Evolutionary conservation across 345 rosid genomes (phyloP).

Genomic region (Boechera divaricarpa): DNA sequence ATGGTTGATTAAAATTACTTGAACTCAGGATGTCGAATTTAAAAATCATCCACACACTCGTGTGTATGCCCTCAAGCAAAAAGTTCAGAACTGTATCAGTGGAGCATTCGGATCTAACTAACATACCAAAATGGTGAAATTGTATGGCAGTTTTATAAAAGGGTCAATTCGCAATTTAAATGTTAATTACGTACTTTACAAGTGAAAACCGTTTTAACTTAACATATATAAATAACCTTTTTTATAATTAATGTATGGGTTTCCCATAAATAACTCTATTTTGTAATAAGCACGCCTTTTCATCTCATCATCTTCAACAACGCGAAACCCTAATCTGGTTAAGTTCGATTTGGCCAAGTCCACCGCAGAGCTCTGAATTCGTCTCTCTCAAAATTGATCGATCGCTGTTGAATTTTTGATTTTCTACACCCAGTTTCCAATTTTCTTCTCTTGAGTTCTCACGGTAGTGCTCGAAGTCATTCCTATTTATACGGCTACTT

Average conservation of each 20-base stretch:
- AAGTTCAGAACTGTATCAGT: too few species aligned
- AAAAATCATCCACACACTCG: too few species aligned
- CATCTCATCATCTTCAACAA: constrained; percentile 20
- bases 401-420: background rate
- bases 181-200: background rate
- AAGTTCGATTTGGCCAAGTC: background rate
- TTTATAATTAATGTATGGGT: background rate
- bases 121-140: too few species aligned
- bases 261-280: background rate
- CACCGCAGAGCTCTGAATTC: constrained; percentile 20
- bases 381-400: constrained; percentile 18
- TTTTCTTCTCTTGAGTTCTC: background rate
- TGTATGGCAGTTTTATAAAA: too few species aligned
- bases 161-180: background rate
- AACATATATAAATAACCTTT: background rate
- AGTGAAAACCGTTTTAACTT: background rate
- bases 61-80: too few species aligned
- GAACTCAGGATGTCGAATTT: too few species aligned
- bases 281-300: background rate
- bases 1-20: too few species aligned
- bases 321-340: constrained; percentile 41
- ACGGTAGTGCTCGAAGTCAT: constrained; percentile 2
- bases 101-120: too few species aligned
- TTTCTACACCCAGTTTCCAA: background rate
- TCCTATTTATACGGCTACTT: background rate